Percentiles rank a stretch among this genome's conserved stretches.
Conservation (phyloP, 2,329 filamentous ascomycete genomes). For the Neocatenulostroma microsporum region DNA sequence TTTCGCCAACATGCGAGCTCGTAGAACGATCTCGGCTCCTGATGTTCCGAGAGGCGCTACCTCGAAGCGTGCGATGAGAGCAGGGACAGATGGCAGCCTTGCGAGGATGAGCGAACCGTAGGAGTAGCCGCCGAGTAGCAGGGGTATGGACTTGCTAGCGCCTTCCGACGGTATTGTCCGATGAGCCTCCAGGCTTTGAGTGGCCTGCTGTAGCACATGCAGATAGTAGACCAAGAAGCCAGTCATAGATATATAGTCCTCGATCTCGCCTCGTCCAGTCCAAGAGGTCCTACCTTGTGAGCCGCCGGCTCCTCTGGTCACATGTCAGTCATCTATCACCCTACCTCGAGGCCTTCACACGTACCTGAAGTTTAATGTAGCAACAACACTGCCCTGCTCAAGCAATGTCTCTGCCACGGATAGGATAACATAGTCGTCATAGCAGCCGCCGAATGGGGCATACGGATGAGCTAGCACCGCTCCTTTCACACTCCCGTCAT, state of each 20-base stretch:
- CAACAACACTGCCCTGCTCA: constrained; percentile 64
- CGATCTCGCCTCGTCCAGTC: constrained; percentile 71
- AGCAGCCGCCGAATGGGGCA: constrained; percentile 75
- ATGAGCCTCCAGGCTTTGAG: constrained; percentile 5
- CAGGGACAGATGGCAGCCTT: constrained; percentile 54
- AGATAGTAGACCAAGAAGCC: constrained; percentile 72
- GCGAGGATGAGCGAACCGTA: constrained; percentile 80
- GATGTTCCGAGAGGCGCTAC: constrained; percentile 48
- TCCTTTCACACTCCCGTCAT: constrained; percentile 25
- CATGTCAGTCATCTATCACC: constrained; percentile 9
- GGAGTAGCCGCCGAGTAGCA: constrained; percentile 74
- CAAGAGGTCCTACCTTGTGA: constrained; percentile 78
- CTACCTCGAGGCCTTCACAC: constrained; percentile 10
- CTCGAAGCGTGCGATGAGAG: constrained; percentile 54
- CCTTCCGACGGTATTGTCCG: background rate
- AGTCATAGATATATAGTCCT: constrained; percentile 76
- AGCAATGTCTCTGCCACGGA: constrained; percentile 57
- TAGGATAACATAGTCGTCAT: constrained; percentile 73
- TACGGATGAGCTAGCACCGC: constrained; percentile 84
- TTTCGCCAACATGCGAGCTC: constrained; percentile 60
- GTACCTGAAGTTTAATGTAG: constrained; percentile 88
- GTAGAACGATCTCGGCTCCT: constrained; percentile 60
- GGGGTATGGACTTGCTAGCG: too few relatives aligned
- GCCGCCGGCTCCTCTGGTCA: constrained; percentile 60
- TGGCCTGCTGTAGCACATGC: constrained; percentile 40